Evolutionary conservation across 73 alveolate species (phyloP).

Genomic region (Paramecium primaurelia): DNA sequence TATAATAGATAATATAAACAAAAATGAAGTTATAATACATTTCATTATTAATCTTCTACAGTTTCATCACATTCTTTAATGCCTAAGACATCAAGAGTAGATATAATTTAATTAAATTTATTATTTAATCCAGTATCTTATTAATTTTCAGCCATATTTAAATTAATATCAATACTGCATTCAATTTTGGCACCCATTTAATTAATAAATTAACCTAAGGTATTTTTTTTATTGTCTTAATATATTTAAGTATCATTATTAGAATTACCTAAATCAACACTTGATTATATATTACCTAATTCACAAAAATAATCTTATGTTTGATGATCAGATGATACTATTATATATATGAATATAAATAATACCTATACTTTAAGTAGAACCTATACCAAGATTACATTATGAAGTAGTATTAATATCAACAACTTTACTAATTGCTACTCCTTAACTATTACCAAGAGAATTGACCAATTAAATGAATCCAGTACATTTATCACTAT

Average conservation of each 20-base stretch:
- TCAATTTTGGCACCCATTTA: conserved; percentile 14
- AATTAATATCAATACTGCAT: conserved; percentile 23
- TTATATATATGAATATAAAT: not conserved
- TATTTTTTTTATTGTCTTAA: not conserved
- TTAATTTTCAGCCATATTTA: not conserved
- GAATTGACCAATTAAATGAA: not conserved
- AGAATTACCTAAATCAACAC: not conserved
- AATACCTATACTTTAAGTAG: not conserved
- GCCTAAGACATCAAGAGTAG: not conserved
- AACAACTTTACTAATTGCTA: not conserved
- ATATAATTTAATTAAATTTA: not conserved
- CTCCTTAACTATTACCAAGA: not conserved
- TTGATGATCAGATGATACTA: not conserved
- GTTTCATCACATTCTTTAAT: not conserved
- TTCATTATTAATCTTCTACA: not conserved
- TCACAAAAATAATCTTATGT: conserved; percentile 4
- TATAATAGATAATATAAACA: not conserved
- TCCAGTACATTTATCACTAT: conserved; percentile 1
- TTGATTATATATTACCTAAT: not conserved
- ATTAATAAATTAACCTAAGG: not conserved
- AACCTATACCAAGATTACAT: not conserved
- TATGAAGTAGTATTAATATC: not conserved
- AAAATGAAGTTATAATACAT: not conserved
- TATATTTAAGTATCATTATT: not conserved
- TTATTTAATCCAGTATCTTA: not conserved